phyloP scores from a whole-genome alignment of 192 early-diverging fungal genomes.

The Thamnidium elegans region DNA sequence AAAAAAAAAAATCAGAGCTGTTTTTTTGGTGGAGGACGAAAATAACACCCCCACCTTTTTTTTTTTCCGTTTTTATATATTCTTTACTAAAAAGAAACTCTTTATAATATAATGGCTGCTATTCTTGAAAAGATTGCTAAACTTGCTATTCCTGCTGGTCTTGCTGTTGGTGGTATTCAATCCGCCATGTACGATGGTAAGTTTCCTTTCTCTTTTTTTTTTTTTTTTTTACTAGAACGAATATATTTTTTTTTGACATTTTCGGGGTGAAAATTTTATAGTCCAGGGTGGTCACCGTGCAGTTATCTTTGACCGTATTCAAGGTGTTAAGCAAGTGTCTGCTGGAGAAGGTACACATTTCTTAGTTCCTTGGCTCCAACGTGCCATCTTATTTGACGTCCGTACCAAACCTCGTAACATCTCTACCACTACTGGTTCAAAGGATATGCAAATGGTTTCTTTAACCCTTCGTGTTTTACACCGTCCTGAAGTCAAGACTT shows the following conservation, averaged over 20 bases:
- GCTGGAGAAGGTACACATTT: conserved; percentile 97
- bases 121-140: conserved; percentile 73
- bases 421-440: conserved; percentile 96
- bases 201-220: not conserved
- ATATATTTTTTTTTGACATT: not conserved
- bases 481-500: conserved; percentile 71
- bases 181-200: conserved; percentile 93
- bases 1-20: too few species aligned
- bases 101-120: conserved; percentile 40
- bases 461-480: conserved; percentile 92
- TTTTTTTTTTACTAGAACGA: not conserved
- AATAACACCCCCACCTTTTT: not conserved
- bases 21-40: not conserved
- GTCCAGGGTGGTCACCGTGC: conserved; percentile 96
- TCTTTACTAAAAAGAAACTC: not conserved
- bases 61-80: conserved; percentile 12
- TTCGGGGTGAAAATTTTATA: conserved; percentile 28
- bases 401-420: conserved; percentile 96
- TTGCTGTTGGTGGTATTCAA: conserved; percentile 66
- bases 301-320: conserved; percentile 94
- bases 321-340: conserved; percentile 80
- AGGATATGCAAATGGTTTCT: conserved; percentile 99
- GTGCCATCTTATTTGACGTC: conserved; percentile 86
- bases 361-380: conserved; percentile 93
- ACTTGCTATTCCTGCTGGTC: conserved; percentile 73